Base-by-base conservation (phyloP, 805 yeast species). In the Candida palmyrensis region DNA sequence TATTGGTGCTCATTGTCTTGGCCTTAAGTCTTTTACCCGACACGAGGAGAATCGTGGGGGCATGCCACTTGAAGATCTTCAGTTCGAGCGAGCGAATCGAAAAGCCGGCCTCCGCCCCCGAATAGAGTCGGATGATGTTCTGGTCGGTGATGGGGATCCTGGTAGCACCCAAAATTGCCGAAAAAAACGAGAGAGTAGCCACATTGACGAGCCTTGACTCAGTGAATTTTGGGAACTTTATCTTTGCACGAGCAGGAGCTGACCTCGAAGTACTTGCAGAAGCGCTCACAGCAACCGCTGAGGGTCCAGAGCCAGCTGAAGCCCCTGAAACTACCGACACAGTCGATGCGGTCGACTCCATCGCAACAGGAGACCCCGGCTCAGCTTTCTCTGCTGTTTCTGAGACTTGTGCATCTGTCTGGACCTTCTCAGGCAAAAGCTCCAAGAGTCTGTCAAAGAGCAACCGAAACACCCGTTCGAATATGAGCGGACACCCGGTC, bases 71-170 rank as follows among this genome's bases (percentile, higher is more conserved):
- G 63, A 86, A 77, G 0, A 82, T 82, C 41, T 80, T 85, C 36
- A 81, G 73, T 56, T 89, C 96, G 37, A 90, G 71, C 0, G 96
- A 82, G 19, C 95, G 62, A 72, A 89, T 85, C 0, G 96, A 85
- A 52, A 84, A 90, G 2, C 97, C 97, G 2, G 78, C 66, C 30
- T 75, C 81, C 7, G 86, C 62, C 0, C 94, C 96, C 6, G 71
- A 65, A 46, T 80, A 89, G 8, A 89, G 67, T 44, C 75, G 77
- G 27, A 75, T 65, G 33, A 83, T 49, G 27, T 73, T 68, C 3
- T 72, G 59, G 15, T 60, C 62, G 0, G 75, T 57, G 3, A 73
- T 42, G 18, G 62, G 69, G 1, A 55, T 47, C 5, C 45, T 43
- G 1, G 44, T 15, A 12, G 32, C 36, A 9, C 40, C 39, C 5